Base-by-base conservation (phyloP, 2,329 filamentous ascomycete species). In the Fusarium humuli region DNA sequence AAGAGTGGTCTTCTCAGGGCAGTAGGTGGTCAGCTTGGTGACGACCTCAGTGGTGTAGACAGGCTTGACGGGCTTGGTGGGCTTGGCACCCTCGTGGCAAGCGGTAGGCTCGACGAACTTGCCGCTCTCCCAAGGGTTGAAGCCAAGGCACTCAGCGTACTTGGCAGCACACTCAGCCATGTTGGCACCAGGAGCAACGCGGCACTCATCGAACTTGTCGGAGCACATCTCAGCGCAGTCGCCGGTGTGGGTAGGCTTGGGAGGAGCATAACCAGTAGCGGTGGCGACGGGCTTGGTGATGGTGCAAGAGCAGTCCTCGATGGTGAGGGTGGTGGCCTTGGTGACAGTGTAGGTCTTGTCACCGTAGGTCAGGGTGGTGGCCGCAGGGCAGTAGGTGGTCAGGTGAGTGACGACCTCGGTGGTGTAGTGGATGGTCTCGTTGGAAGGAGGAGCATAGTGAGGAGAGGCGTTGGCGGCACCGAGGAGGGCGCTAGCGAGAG, bases 311-410 rank as follows among this genome's bases (percentile, higher is more conserved):
- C 88, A 90, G 84, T 89, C 82, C 75, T 86, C 86, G 81, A 90
- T 85, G 81, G 88, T 90, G 79, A 90, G 79, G 77, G 87, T 88
- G 77, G 88, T 89, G 77, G 89, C 82, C 81, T 85, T 81, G 69
- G 88, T 87, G 80, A 92, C 83, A 73, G 86, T 89, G 85, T 90
- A 91, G 80, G 89, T 91, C 78, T 84, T 81, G 79, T 81, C 82
- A 76, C 83, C 85, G 81, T 89, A 83, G 75, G 85, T 86, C 77
- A 91, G 79, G 71, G 82, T 81, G 71, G 90, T 91, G 65, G 90
- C 78, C 68, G 75, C 83, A 10, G 90, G 89, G 87, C 90, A 92
- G 86, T 84, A 91, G 76, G 90, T 92, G 80, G 86, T 90, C 81
- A 87, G 85, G 59, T 83, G 81, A 57, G 87, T 90, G 69, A 92